phyloP scores from a whole-genome alignment of 2,329 filamentous ascomycete species.

The Zymoseptoria tritici region DNA sequence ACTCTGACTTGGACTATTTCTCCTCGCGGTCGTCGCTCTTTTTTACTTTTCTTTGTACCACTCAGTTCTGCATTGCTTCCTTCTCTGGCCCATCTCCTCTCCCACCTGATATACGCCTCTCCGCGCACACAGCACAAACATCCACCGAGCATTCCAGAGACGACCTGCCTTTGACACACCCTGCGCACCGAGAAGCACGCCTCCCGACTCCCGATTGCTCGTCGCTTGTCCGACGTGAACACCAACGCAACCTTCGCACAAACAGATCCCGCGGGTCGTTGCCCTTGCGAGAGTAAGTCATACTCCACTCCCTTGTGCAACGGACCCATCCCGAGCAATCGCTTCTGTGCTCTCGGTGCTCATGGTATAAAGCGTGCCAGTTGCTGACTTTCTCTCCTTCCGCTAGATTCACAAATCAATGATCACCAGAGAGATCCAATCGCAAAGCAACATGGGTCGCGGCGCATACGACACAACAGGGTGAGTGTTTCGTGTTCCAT shows the following conservation, averaged over 20 bases:
- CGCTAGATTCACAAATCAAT: constrained; percentile 23
- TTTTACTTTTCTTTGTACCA: background rate
- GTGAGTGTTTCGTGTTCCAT: constrained; percentile 9
- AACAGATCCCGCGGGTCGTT: constrained; percentile 8
- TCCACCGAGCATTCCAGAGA: constrained; percentile 13
- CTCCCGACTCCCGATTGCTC: constrained; percentile 6
- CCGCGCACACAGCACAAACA: constrained; percentile 14
- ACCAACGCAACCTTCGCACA: constrained; percentile 9
- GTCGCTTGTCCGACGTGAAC: constrained; percentile 14
- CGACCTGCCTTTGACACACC: constrained; percentile 8
- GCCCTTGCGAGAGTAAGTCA: constrained; percentile 21
- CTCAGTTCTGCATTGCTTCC: background rate
- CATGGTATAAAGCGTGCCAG: constrained; percentile 9
- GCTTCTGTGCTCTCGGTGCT: background rate
- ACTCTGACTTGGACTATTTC: background rate
- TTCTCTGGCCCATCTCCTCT: background rate
- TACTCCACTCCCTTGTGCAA: constrained; percentile 15
- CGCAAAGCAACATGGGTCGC: constrained; percentile 40
- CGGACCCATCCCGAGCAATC: constrained; percentile 5
- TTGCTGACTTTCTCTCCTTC: constrained; percentile 10
- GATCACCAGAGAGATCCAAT: constrained; percentile 36
- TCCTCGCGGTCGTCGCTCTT: background rate
- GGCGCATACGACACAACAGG: constrained; percentile 45
- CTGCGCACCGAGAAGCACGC: constrained; percentile 9
- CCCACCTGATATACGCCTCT: background rate